Evolutionary conservation across 805 yeast genomes (phyloP).

Genomic region (Candida maesae): DNA sequence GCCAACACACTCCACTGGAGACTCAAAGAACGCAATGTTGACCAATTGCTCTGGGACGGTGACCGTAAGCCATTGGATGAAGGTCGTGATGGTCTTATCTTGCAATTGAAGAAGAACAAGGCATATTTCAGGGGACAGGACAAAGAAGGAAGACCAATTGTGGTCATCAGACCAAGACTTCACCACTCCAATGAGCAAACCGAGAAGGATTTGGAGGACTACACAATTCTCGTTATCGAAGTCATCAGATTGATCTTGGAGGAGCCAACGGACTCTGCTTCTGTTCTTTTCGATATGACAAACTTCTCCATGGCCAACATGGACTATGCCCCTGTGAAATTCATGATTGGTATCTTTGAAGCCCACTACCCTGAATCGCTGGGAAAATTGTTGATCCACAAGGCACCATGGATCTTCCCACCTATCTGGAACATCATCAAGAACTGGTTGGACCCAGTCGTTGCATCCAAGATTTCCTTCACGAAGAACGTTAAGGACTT

Average conservation of each 20-base stretch:
- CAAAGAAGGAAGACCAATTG: slow-evolving; percentile 70
- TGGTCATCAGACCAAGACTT: slow-evolving; percentile 71
- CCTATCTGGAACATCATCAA: slow-evolving; percentile 93
- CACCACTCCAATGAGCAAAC: slow-evolving; percentile 70
- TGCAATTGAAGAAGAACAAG: slow-evolving; percentile 54
- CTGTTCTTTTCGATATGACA: slow-evolving; percentile 80
- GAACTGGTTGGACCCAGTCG: slow-evolving; percentile 95
- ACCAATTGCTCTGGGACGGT: slow-evolving; percentile 61
- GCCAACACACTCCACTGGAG: slow-evolving; percentile 79
- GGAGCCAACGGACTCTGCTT: slow-evolving; percentile 76
- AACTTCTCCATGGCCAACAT: slow-evolving; percentile 88
- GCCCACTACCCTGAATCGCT: slow-evolving; percentile 95
- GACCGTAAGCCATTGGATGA: slow-evolving; percentile 58
- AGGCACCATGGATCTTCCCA: slow-evolving; percentile 95
- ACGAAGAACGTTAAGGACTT: slow-evolving; percentile 70
- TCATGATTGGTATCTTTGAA: slow-evolving; percentile 84
- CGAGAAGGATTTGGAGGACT: slow-evolving; percentile 67
- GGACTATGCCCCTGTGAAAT: slow-evolving; percentile 90
- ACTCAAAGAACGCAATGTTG: slow-evolving; percentile 52
- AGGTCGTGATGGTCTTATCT: slow-evolving; percentile 38
- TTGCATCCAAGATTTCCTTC: slow-evolving; percentile 84
- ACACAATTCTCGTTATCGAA: slow-evolving; percentile 75
- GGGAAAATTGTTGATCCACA: slow-evolving; percentile 79
- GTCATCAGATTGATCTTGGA: slow-evolving; percentile 69
- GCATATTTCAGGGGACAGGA: slow-evolving; percentile 76